phyloP scores from a whole-genome alignment of 306 rosid genomes.

The Cyamopsis tetragonoloba region DNA sequence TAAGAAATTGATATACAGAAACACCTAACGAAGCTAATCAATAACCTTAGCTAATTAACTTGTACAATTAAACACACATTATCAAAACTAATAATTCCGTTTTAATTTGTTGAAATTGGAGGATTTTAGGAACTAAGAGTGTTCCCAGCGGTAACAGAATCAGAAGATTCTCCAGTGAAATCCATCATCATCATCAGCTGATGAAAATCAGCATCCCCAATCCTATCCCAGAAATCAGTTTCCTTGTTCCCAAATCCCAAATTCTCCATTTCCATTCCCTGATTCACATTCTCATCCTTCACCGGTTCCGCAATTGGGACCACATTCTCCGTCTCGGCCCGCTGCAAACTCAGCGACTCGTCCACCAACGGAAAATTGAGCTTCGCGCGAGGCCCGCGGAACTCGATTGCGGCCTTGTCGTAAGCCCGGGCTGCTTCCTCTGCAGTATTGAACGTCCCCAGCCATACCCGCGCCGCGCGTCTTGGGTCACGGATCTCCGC shows the following conservation, averaged over 20 bases:
- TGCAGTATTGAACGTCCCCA: constrained; percentile 70
- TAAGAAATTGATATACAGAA: constrained; percentile 17
- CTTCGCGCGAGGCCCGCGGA: constrained; percentile 89
- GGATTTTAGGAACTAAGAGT: constrained; percentile 19
- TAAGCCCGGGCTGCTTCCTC: constrained; percentile 91
- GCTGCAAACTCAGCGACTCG: constrained; percentile 28
- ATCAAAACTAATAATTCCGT: not conserved
- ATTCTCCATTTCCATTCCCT: not conserved
- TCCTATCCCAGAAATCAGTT: constrained; percentile 43
- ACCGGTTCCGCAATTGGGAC: not conserved
- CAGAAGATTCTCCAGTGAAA: constrained; percentile 40
- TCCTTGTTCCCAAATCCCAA: not conserved
- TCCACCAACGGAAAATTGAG: constrained; percentile 75
- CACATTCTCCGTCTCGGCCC: not conserved
- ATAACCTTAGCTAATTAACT: not conserved
- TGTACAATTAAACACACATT: not conserved
- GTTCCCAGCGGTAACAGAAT: constrained; percentile 45
- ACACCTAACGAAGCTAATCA: not conserved
- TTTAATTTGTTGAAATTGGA: not conserved
- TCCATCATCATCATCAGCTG: constrained; percentile 46
- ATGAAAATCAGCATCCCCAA: constrained; percentile 48
- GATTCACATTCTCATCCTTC: constrained; percentile 1
- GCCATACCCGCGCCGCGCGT: constrained; percentile 71
- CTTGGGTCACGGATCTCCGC: constrained; percentile 90
- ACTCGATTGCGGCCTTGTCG: constrained; percentile 74